These are phyloP conservation scores for Pyrenochaeta sp. DNA, from an alignment of 2,329 filamentous ascomycete genomes.

Conservation along the genomic window DNA sequence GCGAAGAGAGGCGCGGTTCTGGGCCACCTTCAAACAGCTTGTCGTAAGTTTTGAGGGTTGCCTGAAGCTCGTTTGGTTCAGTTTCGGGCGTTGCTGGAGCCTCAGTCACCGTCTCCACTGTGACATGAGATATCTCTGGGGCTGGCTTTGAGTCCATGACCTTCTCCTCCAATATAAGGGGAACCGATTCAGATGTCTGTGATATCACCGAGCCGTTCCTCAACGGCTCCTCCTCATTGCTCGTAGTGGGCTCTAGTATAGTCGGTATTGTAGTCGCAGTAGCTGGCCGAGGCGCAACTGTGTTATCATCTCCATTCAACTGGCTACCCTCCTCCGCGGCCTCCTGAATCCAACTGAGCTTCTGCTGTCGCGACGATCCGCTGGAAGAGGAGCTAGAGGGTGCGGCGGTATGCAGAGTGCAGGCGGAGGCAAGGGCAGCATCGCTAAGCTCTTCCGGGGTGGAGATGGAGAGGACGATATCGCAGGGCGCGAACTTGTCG, in stretches of 20 bases:
- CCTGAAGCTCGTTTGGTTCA: slow-evolving; percentile 29
- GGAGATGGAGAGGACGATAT: slow-evolving; percentile 81
- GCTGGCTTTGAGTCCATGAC: slow-evolving; percentile 18
- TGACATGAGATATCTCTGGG: slow-evolving; percentile 32
- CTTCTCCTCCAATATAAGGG: slow-evolving; percentile 22
- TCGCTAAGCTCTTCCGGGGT: slow-evolving; percentile 83
- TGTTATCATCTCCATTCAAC: slow-evolving; percentile 24
- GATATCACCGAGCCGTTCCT: slow-evolving; percentile 18
- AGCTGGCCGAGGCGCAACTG: slow-evolving; percentile 23
- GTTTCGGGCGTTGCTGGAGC: slow-evolving; percentile 26
- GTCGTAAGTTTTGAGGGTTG: slow-evolving; percentile 46
- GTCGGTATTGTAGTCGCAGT: slow-evolving; percentile 34
- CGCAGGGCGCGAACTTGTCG: slow-evolving; percentile 81
- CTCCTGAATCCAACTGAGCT: slow-evolving; percentile 92
- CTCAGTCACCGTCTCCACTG: slow-evolving; percentile 32
- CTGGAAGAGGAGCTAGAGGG: slow-evolving; percentile 86
- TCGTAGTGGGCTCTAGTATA: slow-evolving; percentile 28
- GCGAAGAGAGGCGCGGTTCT: slow-evolving; percentile 56
- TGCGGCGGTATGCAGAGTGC: slow-evolving; percentile 86
- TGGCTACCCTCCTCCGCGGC: slow-evolving; percentile 77
- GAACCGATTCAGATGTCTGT: slow-evolving; percentile 25
- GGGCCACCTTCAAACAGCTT: slow-evolving; percentile 44
- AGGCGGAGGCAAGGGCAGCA: slow-evolving; percentile 84
- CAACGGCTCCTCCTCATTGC: slow-evolving; percentile 16
- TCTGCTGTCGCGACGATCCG: slow-evolving; percentile 75